Base-by-base conservation (phyloP, 306 rosid species). In the Datisca glomerata region DNA sequence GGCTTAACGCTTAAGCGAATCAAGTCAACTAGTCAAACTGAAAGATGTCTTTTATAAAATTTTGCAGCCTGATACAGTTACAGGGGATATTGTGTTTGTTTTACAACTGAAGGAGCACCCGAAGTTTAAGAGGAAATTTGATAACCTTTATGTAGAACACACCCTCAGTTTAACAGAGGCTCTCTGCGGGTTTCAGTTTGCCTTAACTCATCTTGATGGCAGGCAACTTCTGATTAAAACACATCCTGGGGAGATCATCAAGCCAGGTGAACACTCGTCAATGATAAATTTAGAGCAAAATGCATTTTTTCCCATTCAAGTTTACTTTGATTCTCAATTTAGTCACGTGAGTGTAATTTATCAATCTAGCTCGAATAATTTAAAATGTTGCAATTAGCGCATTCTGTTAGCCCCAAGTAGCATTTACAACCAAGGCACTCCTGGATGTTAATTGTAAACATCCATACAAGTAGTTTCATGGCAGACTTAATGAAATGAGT, bases 101-200 rank as follows among this genome's bases (percentile, higher is more conserved):
- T 76, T 87, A 49, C 97, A 87, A 72, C 93, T 79, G 69, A 87
- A 74, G 56, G 97, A 87, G 55, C 94, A 87, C 52, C 85, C 97
- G 11, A 87, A 83, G 66, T 87, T 74, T 57, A 83, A 35, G 55
- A 60, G 97, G 56, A 87, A 79, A 79, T 67, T 71, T 0, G 97
- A 87, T 37, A 94, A 87, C 44, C 76, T 87, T 21, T 74, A 74
- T 45, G 85, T 74, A 1, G 94, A 82, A 55, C 94, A 87, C 33
- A 76, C 85, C 1, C 35, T 87, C 66, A 71, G 87, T 14, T 89
- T 87, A 1, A 71, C 80, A 0, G 97, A 87, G 74, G 73, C 97
- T n/a, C 70, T 83, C 3, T 87, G 97, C 47, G 97, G 97, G 34
- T 87, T 83, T 64, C 97, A 87, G 4, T 83, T 79, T 53, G 73